phyloP scores from a whole-genome alignment of 768 basidiomycete species.

The Cystobasidium ongulense region DNA sequence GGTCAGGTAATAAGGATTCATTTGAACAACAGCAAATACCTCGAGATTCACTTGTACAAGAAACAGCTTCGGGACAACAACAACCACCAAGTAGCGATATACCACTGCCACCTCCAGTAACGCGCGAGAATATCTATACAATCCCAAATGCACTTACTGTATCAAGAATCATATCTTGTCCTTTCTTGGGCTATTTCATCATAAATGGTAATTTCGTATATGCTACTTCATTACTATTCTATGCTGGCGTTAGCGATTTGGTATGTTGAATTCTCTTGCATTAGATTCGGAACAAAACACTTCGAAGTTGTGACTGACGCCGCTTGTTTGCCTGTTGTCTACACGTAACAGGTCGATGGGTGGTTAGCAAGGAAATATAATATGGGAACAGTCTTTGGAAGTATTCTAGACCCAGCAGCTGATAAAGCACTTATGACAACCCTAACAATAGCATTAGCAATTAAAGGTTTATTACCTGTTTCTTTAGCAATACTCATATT shows the following conservation, averaged over 20 bases:
- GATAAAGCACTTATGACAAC: slow-evolving; percentile 96
- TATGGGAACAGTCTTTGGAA: slow-evolving; percentile 84
- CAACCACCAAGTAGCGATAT: background rate
- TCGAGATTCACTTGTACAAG: too few species aligned
- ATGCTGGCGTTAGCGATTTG: slow-evolving; percentile 85
- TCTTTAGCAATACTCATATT: slow-evolving; percentile 68
- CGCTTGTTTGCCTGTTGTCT: slow-evolving; percentile 21
- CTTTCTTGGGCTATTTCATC: slow-evolving; percentile 83
- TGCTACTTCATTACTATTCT: slow-evolving; percentile 74
- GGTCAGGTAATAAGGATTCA: background rate
- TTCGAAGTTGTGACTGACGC: slow-evolving; percentile 28
- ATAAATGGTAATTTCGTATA: slow-evolving; percentile 67
- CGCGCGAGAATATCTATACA: slow-evolving; percentile 79
- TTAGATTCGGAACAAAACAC: too few species aligned
- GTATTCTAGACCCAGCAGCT: slow-evolving; percentile 91
- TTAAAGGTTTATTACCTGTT: slow-evolving; percentile 78
- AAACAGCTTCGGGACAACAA: too few species aligned
- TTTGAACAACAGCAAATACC: background rate
- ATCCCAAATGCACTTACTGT: slow-evolving; percentile 80
- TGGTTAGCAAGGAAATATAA: slow-evolving; percentile 77
- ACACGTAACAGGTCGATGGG: slow-evolving; percentile 65
- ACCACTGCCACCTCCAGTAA: slow-evolving; percentile 43
- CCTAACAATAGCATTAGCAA: slow-evolving; percentile 71
- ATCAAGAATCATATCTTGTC: slow-evolving; percentile 80
- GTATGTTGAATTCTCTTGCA: too few species aligned